Evolutionary conservation across 129 eudicot species (phyloP).

Genomic region (Arctium lappa): DNA sequence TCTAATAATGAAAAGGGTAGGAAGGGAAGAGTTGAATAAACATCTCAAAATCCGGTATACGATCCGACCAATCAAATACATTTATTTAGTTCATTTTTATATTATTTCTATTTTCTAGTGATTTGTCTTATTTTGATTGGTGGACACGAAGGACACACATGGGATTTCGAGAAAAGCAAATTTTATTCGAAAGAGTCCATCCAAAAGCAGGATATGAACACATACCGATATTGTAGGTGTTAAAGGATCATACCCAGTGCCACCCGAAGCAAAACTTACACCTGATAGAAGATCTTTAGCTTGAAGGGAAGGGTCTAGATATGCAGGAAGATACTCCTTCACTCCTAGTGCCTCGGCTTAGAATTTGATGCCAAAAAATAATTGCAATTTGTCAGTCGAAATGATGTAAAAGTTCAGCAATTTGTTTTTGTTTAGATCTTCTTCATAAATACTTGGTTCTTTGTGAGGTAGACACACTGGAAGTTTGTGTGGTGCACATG

Average conservation of each 20-base stretch:
- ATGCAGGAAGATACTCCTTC: conserved; percentile 68
- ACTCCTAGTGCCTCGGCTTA: conserved; percentile 74
- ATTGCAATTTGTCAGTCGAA: conserved; percentile 7
- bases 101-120: background rate
- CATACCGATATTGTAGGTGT: conserved; percentile 58
- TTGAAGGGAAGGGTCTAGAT: conserved; percentile 50
- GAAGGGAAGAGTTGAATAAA: too few relatives aligned
- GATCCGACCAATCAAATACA: background rate
- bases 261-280: conserved; percentile 86
- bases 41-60: too few relatives aligned
- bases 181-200: background rate
- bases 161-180: background rate
- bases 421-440: too few relatives aligned
- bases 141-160: background rate
- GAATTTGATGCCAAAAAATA: background rate
- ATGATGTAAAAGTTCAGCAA: background rate
- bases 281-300: conserved; percentile 65
- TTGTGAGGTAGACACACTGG: background rate
- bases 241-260: conserved; percentile 69
- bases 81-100: background rate
- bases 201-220: background rate
- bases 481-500: background rate
- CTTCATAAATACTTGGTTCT: background rate
- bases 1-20: background rate
- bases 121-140: too few relatives aligned